Conservation (phyloP, 2,329 filamentous ascomycete species). For the Ophiocordyceps camponoti-saundersi region DNA sequence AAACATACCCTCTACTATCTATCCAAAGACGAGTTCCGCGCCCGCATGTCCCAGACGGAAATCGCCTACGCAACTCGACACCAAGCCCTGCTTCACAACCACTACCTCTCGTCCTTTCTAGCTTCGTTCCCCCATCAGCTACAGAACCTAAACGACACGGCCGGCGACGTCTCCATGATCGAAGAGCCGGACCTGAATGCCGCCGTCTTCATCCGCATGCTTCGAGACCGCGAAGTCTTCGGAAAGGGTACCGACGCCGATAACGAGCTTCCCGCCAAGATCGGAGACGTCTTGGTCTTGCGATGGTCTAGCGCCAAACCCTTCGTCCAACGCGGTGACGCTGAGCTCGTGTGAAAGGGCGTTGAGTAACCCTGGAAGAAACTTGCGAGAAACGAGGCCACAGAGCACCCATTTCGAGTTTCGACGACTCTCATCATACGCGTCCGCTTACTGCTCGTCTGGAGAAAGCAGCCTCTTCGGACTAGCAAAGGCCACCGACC, state of each 20-base stretch:
- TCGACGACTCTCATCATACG: too few species aligned
- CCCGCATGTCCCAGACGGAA: slow-evolving; percentile 60
- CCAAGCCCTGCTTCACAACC: slow-evolving; percentile 65
- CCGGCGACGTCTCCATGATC: slow-evolving; percentile 83
- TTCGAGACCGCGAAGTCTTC: slow-evolving; percentile 41
- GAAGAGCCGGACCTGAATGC: slow-evolving; percentile 68
- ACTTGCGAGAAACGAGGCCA: too few species aligned
- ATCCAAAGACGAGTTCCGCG: slow-evolving; percentile 32
- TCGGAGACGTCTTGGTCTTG: slow-evolving; percentile 52
- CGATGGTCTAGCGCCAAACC: slow-evolving; percentile 58
- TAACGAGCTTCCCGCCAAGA: slow-evolving; percentile 35
- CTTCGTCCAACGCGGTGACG: slow-evolving; percentile 34
- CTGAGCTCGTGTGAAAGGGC: slow-evolving; percentile 36
- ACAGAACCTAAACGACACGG: slow-evolving; percentile 77
- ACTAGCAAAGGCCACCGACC: too few species aligned
- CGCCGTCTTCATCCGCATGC: slow-evolving; percentile 68
- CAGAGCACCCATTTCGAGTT: too few species aligned
- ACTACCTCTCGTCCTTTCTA: slow-evolving; percentile 77
- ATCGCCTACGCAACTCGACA: slow-evolving; percentile 70
- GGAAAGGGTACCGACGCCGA: slow-evolving; percentile 49
- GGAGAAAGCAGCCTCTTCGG: too few species aligned
- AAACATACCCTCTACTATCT: slow-evolving; percentile 60
- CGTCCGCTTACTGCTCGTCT: too few species aligned
- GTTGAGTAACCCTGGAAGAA: too few species aligned
- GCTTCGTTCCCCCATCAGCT: slow-evolving; percentile 61